A percentile compares a stretch with the other conserved stretches of the same genome.
Conservation (phyloP, 83 land plant species). For the Larix sibirica region DNA sequence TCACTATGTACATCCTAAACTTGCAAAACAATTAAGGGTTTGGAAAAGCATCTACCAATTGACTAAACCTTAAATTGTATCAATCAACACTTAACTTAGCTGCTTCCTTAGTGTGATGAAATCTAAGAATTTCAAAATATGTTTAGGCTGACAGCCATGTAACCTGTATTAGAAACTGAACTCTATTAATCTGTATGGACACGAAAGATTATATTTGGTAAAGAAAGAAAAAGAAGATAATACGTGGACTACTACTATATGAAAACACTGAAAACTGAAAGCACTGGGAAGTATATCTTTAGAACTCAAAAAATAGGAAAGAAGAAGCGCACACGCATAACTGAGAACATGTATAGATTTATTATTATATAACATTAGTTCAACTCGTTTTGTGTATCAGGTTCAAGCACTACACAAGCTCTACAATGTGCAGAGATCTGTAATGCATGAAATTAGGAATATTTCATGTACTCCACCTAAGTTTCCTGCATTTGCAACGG, state of each 20-base stretch:
- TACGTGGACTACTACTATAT: background rate
- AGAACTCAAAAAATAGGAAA: background rate
- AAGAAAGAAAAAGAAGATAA: background rate
- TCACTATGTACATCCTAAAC: background rate
- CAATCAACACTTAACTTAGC: background rate
- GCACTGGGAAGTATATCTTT: background rate
- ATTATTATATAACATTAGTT: no score
- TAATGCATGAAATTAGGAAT: slow-evolving; percentile 15
- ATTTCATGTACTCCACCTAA: slow-evolving; percentile 1
- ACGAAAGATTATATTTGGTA: background rate
- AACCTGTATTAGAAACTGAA: background rate
- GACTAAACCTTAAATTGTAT: background rate
- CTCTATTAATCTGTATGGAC: background rate
- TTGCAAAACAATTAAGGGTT: background rate
- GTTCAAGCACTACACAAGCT: slow-evolving; percentile 14
- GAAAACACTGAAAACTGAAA: background rate
- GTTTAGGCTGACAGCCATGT: background rate
- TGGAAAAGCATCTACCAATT: background rate
- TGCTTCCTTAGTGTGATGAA: background rate
- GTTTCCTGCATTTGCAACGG: slow-evolving; percentile 1
- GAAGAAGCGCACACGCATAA: background rate
- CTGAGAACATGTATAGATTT: background rate
- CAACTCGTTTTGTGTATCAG: slow-evolving; percentile 6
- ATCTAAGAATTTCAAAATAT: background rate
- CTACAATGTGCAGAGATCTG: slow-evolving; percentile 11